Evolutionary conservation across 1,284 basidiomycete species (phyloP).

Genomic region (Trametes pubescens): DNA sequence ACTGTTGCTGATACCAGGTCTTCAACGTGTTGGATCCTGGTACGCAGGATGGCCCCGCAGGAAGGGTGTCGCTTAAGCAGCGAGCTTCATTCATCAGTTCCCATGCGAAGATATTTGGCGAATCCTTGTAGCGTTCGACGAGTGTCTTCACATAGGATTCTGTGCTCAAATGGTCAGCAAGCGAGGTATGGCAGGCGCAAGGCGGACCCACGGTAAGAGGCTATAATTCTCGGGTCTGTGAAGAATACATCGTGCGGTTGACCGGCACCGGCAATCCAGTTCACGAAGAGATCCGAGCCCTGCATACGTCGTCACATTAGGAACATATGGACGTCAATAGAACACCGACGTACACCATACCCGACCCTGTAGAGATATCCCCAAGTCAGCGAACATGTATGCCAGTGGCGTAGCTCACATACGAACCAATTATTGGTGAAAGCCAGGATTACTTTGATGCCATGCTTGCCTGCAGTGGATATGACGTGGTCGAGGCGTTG

Average conservation of each 20-base stretch:
- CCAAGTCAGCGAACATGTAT: background rate
- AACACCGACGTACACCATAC: conserved; percentile 41
- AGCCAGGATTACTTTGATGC: conserved; percentile 65
- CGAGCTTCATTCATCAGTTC: conserved; percentile 68
- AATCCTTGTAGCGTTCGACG: conserved; percentile 62
- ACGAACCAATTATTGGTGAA: conserved; percentile 76
- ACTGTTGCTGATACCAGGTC: conserved; percentile 60
- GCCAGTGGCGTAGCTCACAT: background rate
- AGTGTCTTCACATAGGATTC: conserved; percentile 62
- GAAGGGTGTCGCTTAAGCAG: conserved; percentile 55
- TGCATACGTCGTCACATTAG: conserved; percentile 10
- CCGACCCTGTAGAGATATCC: conserved; percentile 39
- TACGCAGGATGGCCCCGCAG: conserved; percentile 53
- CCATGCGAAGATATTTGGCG: conserved; percentile 63
- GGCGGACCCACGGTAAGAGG: conserved; percentile 55
- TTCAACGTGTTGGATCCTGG: conserved; percentile 55
- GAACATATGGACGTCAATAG: background rate
- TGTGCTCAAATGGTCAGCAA: conserved; percentile 30
- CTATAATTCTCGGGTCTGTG: conserved; percentile 54
- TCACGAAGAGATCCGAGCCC: conserved; percentile 58
- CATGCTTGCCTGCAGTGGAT: conserved; percentile 63
- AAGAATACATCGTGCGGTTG: conserved; percentile 62
- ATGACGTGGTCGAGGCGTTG: conserved; percentile 73
- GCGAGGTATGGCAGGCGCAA: background rate
- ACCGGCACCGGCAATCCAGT: conserved; percentile 56